Percentiles rank a stretch among this genome's conserved stretches.
These are phyloP conservation scores for Jamesozyma jinghongensis DNA, from an alignment of 805 yeast species.

Conservation along the genomic window DNA sequence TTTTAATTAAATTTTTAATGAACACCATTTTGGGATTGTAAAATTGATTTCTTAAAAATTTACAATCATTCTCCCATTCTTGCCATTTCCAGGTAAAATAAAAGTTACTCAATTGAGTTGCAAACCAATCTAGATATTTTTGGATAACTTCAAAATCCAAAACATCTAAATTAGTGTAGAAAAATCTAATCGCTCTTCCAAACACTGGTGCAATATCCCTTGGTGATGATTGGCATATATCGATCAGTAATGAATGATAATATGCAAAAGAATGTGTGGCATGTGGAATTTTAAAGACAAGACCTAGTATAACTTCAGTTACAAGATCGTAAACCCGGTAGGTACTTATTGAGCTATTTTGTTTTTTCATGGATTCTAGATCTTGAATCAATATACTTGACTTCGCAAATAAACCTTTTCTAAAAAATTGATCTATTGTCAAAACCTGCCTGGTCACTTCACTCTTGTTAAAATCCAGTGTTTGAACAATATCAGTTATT, in stretches of 20 bases:
- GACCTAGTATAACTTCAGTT: slow-evolving; percentile 65
- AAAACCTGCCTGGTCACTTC: slow-evolving; percentile 74
- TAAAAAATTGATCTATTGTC: slow-evolving; percentile 59
- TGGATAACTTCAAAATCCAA: slow-evolving; percentile 64
- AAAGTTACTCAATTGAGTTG: slow-evolving; percentile 81
- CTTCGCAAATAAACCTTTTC: slow-evolving; percentile 46
- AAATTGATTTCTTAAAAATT: slow-evolving; percentile 30
- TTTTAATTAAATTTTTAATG: slow-evolving; percentile 62
- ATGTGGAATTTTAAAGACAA: slow-evolving; percentile 60
- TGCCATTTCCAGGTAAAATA: slow-evolving; percentile 93
- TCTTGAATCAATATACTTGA: slow-evolving; percentile 68
- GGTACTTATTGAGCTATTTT: slow-evolving; percentile 40
- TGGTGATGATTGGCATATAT: slow-evolving; percentile 70
- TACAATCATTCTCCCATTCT: slow-evolving; percentile 64
- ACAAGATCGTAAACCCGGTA: slow-evolving; percentile 85
- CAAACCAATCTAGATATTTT: slow-evolving; percentile 75
- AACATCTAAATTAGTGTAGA: slow-evolving; percentile 51
- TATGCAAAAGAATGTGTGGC: slow-evolving; percentile 55
- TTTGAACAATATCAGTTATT: slow-evolving; percentile 56
- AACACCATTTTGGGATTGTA: slow-evolving; percentile 66
- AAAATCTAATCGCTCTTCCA: slow-evolving; percentile 75
- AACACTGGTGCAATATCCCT: slow-evolving; percentile 78
- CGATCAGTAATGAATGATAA: slow-evolving; percentile 68
- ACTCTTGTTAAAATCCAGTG: slow-evolving; percentile 74
- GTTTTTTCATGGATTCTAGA: slow-evolving; percentile 33